Base-by-base conservation (phyloP, 1,139 yeast genomes). In the Magnusiomyces fungicola region DNA sequence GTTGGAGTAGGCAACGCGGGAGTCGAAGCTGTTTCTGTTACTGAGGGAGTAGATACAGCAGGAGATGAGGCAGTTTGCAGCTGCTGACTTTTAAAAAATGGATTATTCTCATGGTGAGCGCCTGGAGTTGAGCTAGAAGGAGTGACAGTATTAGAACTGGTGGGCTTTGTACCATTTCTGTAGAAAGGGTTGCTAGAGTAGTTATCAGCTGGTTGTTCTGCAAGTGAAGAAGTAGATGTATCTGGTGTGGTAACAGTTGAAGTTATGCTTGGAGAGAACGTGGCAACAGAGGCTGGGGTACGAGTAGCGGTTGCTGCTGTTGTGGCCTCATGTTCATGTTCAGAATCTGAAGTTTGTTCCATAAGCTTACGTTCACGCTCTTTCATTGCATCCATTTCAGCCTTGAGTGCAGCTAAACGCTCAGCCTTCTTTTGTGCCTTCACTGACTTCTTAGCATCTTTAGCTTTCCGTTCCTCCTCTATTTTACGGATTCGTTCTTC, bases 381-480 rank as follows among this genome's bases (percentile, higher is more conserved):
- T 58, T 64, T 55, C 59, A 73, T 64, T 62, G 79, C 80, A 54
- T 79, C 82, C 82, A 81, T 78, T 66, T 86, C 84, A 54, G 74
- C 78, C 59, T 72, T 75, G 52, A 82, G 68, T 51, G 74, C 75
- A 1, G 84, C 86, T 55, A 81, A 66, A 46, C 81, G 71, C 37
- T 75, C 82, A 54, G 80, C 86, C 58, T 77, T 74, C 53, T 69
- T 67, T 53, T 73, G 76, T 53, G 76, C 70, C 55, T 76, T 79
- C 40, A 61, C 61, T 50, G 75, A 78, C 54, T 76, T 70, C 55
- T 76, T 79, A 39, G 61, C 61, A 50, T 75, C 79, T 46, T 71
- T 51, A 3, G 61, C 58, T 27, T 61, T 62, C 41, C 54, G 56
- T 29, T 60, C 63, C 34, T 55, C 58, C 46, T 61, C 63, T n/a